phyloP scores from a whole-genome alignment of 441 rosid species.

The Populus hybrid region DNA sequence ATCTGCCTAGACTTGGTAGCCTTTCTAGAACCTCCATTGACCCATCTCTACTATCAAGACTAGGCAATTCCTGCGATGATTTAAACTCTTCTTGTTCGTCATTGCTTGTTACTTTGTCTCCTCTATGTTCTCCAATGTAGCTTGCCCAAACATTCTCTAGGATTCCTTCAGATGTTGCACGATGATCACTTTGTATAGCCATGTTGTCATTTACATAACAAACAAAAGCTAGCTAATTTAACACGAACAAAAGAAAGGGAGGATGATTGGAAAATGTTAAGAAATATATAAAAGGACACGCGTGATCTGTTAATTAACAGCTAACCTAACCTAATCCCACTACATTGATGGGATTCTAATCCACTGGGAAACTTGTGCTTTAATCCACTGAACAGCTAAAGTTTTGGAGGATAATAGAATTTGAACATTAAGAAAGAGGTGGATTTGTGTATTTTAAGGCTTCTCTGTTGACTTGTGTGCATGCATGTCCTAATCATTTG shows the following conservation, averaged over 20 bases:
- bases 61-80: slow-evolving; percentile 53
- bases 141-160: slow-evolving; percentile 74
- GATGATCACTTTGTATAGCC: slow-evolving; percentile 35
- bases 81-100: slow-evolving; percentile 14
- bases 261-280: background rate
- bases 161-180: slow-evolving; percentile 29
- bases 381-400: slow-evolving; percentile 41
- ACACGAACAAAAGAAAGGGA: slow-evolving; percentile 1
- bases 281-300: slow-evolving; percentile 19
- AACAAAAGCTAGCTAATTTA: background rate
- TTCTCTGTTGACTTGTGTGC: slow-evolving; percentile 32
- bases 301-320: slow-evolving; percentile 27
- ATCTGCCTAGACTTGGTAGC: slow-evolving; percentile 52
- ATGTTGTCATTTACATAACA: slow-evolving; percentile 13
- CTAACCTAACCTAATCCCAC: slow-evolving; percentile 25
- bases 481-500: slow-evolving; percentile 32
- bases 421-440: slow-evolving; percentile 26
- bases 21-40: slow-evolving; percentile 29
- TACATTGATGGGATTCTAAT: slow-evolving; percentile 20
- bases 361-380: slow-evolving; percentile 52
- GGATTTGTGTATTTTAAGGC: slow-evolving; percentile 27
- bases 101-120: slow-evolving; percentile 2
- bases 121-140: slow-evolving; percentile 43
- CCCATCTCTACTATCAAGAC: slow-evolving; percentile 34
- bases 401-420: slow-evolving; percentile 39